Evolutionary conservation across 1,139 yeast species (phyloP).

Genomic region (Geotrichum aggregatum): DNA sequence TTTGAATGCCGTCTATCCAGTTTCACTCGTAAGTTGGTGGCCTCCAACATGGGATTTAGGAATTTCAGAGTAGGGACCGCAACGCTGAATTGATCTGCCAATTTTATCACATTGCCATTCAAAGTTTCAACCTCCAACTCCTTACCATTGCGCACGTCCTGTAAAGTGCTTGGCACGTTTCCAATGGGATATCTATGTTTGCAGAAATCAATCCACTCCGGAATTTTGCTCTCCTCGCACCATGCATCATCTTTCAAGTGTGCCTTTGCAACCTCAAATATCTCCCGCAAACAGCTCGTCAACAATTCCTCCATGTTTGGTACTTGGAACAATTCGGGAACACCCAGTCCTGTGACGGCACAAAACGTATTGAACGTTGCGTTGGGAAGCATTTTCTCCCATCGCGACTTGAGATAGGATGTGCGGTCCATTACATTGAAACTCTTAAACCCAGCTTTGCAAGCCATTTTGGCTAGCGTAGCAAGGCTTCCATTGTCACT

Average conservation of each 20-base stretch:
- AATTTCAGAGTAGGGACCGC: not conserved
- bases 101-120: not conserved
- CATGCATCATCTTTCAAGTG: not conserved
- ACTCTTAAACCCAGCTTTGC: not conserved
- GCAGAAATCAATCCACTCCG: not conserved
- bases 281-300: not conserved
- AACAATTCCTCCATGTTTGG: not conserved
- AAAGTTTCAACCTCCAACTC: not conserved
- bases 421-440: not conserved
- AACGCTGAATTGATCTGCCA: not conserved
- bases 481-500: not conserved
- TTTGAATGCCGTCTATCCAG: too few relatives aligned
- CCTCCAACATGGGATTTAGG: not conserved
- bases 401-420: not conserved
- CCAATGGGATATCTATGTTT: not conserved
- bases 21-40: not conserved
- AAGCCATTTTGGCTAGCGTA: not conserved
- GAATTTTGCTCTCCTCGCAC: not conserved
- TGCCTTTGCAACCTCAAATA: not conserved
- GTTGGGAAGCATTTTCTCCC: not conserved
- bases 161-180: not conserved
- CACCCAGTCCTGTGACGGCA: conserved; percentile 2
- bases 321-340: not conserved
- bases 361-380: not conserved
- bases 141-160: not conserved